Evolutionary conservation across 768 basidiomycete species (phyloP), one percentile per base, ranked within the genome.

Genomic region (Mycena chlorophos): DNA sequence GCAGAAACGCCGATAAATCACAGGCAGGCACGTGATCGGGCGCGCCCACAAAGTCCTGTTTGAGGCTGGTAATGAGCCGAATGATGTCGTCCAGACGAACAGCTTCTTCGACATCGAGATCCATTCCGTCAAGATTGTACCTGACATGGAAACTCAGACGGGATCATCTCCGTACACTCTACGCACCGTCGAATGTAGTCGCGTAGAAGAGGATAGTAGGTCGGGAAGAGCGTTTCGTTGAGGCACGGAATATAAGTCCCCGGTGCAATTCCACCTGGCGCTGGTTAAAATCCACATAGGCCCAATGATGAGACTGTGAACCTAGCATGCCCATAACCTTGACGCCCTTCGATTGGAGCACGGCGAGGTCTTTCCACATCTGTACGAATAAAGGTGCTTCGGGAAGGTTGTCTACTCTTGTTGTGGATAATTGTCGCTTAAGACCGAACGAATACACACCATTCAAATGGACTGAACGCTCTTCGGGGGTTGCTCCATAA

Each of bases 21-120:
- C 64, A 61, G 27, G 65, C 65, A 14, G 66, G 57, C 4, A 65
- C 64, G 30, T 66, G 65, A 40, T 66, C 60, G 52, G 66, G 66
- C 23, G 57, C 54, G 1, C 52, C 42, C 26, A 65, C 67, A 38
- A 67, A 67, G 45, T 68, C 67, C 2, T 34, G 1, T 48, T 63
- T 66, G 39, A 68, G 55, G 16, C 19, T 39, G 5, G 42, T 31
- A 16, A 66, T 66, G 4, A 68, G 52, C 3, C 52, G 58, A 13
- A 55, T 22, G 29, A 65, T 62, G 30, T 55, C 56, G 3, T 40
- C 57, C 14, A 59, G 25, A 3, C 54, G 52, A 0, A 60, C 63
- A 6, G 39, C 45, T 46, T 68, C 58, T 48, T 68, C 66, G 13
- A 68, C 63, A 38, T 68, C 66, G 12, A 68, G 57, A 31, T 68